Evolutionary conservation across 306 rosid genomes (phyloP).

Genomic region (Gillenia trifoliata): DNA sequence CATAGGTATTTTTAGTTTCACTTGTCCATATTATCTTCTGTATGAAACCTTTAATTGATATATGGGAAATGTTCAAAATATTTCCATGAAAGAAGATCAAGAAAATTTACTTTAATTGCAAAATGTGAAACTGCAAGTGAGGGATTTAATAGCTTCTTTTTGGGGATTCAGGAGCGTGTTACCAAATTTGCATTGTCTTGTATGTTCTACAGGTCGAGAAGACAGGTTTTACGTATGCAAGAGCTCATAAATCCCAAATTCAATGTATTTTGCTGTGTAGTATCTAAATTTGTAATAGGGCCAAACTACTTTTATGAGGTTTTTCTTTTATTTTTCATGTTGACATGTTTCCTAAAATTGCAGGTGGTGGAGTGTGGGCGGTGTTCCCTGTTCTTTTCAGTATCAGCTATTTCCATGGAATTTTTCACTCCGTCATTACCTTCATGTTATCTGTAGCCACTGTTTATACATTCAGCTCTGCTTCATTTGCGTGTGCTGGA

Average conservation of each 20-base stretch:
- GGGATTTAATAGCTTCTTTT: too few relatives aligned
- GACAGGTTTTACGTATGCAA: not conserved
- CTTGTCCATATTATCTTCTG: not conserved
- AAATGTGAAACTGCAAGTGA: not conserved
- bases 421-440: slow-evolving; percentile 57
- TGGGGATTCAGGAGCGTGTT: not conserved
- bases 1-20: not conserved
- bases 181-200: not conserved
- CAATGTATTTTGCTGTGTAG: too few relatives aligned
- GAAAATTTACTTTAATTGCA: not conserved
- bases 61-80: not conserved
- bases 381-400: slow-evolving; percentile 63
- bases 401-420: slow-evolving; percentile 52
- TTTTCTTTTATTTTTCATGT: not conserved
- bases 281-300: too few relatives aligned
- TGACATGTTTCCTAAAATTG: slow-evolving; percentile 10
- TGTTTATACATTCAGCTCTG: slow-evolving; percentile 54
- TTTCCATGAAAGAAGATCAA: not conserved
- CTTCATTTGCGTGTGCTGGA: slow-evolving; percentile 81
- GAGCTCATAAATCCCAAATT: too few relatives aligned
- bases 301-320: too few relatives aligned
- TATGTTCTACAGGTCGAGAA: not conserved
- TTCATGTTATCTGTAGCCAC: slow-evolving; percentile 60
- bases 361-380: slow-evolving; percentile 98
- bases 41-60: not conserved